Conservation (phyloP, 2,329 filamentous ascomycete species). For the Monosporascus sp. region DNA sequence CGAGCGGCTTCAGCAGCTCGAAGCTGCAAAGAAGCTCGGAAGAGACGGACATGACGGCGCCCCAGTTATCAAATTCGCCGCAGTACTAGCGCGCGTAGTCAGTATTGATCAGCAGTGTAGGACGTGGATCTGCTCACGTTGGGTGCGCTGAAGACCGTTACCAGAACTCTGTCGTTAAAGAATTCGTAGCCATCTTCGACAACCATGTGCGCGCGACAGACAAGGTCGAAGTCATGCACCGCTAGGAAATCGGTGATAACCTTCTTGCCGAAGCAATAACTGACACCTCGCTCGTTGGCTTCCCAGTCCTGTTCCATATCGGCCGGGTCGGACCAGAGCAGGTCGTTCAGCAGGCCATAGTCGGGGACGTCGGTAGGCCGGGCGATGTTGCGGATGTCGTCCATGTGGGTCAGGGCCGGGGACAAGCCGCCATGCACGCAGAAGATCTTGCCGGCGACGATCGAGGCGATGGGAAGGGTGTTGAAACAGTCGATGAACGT, state of each 20-base stretch:
- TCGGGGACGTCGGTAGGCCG: constrained; percentile 96
- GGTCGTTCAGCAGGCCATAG: constrained; percentile 89
- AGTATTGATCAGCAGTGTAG: constrained; percentile 14
- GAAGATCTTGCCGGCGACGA: constrained; percentile 95
- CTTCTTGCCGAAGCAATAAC: constrained; percentile 97
- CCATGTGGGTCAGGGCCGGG: constrained; percentile 91
- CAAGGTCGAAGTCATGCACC: constrained; percentile 92
- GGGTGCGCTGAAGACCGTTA: constrained; percentile 95
- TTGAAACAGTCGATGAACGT: constrained; percentile 97
- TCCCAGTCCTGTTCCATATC: constrained; percentile 99
- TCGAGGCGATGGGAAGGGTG: constrained; percentile 89
- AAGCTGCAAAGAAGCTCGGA: constrained; percentile 93
- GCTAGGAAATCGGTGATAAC: constrained; percentile 95
- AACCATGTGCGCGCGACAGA: constrained; percentile 98
- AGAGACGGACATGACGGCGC: constrained; percentile 97
- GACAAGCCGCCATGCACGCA: constrained; percentile 94
- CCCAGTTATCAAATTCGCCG: constrained; percentile 98
- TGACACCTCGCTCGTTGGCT: constrained; percentile 92
- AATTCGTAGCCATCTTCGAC: constrained; percentile 99
- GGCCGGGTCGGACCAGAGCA: constrained; percentile 95
- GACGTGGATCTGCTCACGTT: constrained; percentile 64
- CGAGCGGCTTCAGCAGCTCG: constrained; percentile 90
- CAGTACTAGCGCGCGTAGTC: constrained; percentile 63
- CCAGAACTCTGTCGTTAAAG: constrained; percentile 89
- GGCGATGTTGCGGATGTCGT: constrained; percentile 93